Conservation (phyloP, 192 early-diverging fungal genomes). For the Jimgerdemannia lactiflua region DNA sequence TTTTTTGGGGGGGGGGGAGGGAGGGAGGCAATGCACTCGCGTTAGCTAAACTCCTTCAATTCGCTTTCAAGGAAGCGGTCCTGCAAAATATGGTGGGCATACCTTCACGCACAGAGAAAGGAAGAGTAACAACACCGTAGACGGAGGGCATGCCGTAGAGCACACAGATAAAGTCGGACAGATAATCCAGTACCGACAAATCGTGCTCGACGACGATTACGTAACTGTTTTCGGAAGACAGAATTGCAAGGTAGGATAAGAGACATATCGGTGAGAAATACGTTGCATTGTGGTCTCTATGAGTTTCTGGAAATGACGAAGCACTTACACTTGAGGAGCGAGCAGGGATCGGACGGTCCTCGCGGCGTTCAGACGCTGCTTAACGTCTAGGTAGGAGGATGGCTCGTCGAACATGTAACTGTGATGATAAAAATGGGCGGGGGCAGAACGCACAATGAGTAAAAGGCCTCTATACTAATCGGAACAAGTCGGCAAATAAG, state of each 20-base stretch:
- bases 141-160: constrained; percentile 96
- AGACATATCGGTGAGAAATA: background rate
- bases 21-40: no score
- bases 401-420: constrained; percentile 99
- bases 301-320: constrained; percentile 12
- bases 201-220: constrained; percentile 99
- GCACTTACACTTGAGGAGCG: constrained; percentile 20
- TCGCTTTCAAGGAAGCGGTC: no score
- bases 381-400: constrained; percentile 96
- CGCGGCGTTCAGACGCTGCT: constrained; percentile 98
- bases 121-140: constrained; percentile 97
- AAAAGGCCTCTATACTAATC: background rate
- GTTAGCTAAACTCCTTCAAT: no score
- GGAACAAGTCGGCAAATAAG: background rate
- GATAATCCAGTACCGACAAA: constrained; percentile 95
- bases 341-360: constrained; percentile 86
- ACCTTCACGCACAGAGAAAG: constrained; percentile 95
- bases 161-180: constrained; percentile 98
- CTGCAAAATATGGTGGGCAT: no score
- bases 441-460: background rate
- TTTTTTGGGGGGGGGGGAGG: no score
- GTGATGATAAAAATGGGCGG: background rate
- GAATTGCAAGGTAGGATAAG: background rate
- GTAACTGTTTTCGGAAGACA: constrained; percentile 44
- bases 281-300: constrained; percentile 16